Evolutionary conservation across 108 stramenopile genomes (phyloP).

Genomic region (Nitzschia palea): DNA sequence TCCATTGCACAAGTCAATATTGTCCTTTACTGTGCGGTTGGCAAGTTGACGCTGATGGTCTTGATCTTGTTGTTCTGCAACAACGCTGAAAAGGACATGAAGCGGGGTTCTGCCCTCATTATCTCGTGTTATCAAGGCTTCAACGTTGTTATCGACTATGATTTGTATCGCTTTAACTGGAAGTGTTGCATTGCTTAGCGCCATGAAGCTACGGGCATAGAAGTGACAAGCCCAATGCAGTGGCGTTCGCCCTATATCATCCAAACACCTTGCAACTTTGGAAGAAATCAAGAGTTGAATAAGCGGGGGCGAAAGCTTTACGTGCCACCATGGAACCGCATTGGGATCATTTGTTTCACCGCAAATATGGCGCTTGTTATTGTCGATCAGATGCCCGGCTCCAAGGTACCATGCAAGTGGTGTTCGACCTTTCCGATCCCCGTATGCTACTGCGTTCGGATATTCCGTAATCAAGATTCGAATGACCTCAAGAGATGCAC

Average conservation of each 20-base stretch:
- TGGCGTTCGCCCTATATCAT: conserved; percentile 40
- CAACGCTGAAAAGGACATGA: conserved; percentile 41
- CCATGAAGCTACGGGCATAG: conserved; percentile 19
- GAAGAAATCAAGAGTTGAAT: conserved; percentile 37
- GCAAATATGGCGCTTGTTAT: conserved; percentile 30
- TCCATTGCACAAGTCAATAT: conserved; percentile 30
- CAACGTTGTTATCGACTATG: conserved; percentile 43
- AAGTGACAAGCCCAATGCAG: conserved; percentile 57
- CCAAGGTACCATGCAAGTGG: conserved; percentile 58
- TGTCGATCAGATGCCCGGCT: conserved; percentile 41
- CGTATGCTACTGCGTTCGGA: conserved; percentile 28
- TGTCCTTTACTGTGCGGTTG: conserved; percentile 18
- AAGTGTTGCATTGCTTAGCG: conserved; percentile 10
- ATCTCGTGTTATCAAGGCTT: conserved; percentile 33
- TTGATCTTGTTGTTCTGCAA: conserved; percentile 22
- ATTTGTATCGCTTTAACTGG: conserved; percentile 38
- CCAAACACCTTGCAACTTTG: conserved; percentile 39
- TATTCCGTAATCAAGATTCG: conserved; percentile 31
- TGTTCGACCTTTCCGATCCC: conserved; percentile 45
- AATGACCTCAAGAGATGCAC: conserved; percentile 42
- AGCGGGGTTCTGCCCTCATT: conserved; percentile 42
- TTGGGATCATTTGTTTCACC: conserved; percentile 50
- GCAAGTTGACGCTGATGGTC: conserved; percentile 23
- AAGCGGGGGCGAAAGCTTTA: conserved; percentile 19
- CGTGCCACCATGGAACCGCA: conserved; percentile 36